Conservation (phyloP, 2,329 filamentous ascomycete species). For the Penicillium paneum region DNA sequence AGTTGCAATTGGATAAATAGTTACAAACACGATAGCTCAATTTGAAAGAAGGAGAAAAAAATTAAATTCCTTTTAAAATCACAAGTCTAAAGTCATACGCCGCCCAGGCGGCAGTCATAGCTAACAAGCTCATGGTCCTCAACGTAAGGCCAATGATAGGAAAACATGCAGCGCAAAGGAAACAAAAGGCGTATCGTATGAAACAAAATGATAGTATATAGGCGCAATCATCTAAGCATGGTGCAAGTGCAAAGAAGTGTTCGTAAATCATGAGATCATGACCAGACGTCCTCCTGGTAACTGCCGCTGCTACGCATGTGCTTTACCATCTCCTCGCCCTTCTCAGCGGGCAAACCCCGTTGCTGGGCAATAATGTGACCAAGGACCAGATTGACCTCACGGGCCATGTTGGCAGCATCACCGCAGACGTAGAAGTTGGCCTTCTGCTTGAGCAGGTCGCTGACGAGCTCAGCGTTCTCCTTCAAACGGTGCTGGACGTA, state of each 20-base stretch:
- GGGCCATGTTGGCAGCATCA: conserved; percentile 95
- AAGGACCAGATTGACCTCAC: conserved; percentile 85
- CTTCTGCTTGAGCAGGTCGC: conserved; percentile 76
- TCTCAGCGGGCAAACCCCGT: conserved; percentile 74
- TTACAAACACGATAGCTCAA: neutral
- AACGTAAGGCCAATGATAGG: conserved; percentile 4
- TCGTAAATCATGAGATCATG: conserved; percentile 40
- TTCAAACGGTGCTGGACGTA: conserved; percentile 94
- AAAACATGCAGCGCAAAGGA: conserved; percentile 11
- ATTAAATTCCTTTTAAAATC: conserved; percentile 10
- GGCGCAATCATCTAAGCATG: conserved; percentile 29
- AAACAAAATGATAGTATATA: conserved; percentile 20
- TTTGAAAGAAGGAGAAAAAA: neutral
- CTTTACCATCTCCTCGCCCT: conserved; percentile 96
- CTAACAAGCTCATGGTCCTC: neutral
- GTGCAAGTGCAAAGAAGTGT: conserved; percentile 17
- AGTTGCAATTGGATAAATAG: neutral
- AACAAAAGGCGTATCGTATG: conserved; percentile 5
- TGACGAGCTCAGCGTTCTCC: conserved; percentile 78
- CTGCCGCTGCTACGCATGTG: conserved; percentile 91
- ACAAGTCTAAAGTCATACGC: conserved; percentile 14
- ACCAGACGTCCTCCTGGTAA: conserved; percentile 84
- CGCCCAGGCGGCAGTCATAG: neutral
- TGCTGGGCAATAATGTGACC: conserved; percentile 82
- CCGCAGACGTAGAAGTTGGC: conserved; percentile 98